phyloP scores from a whole-genome alignment of 225 moss, liverwort and hornwort genomes.

The Neckera pumila region DNA sequence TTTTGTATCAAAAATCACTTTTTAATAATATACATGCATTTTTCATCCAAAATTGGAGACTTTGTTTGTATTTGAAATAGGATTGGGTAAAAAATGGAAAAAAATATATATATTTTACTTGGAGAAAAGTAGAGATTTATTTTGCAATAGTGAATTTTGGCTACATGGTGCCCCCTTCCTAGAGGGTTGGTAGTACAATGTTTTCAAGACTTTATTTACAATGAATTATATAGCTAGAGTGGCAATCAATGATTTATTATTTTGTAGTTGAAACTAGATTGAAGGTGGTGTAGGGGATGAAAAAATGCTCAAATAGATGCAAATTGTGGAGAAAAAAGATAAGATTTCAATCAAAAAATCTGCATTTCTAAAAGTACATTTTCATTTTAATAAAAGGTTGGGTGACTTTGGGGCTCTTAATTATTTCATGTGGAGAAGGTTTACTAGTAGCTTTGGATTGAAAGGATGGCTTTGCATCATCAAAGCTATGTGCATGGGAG shows the following conservation, averaged over 20 bases:
- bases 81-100: neutral
- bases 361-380: neutral
- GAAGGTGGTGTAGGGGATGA: neutral
- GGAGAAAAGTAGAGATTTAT: too few relatives aligned
- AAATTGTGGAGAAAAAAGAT: neutral
- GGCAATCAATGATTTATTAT: neutral
- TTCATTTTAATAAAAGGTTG: neutral
- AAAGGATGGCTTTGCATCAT: neutral
- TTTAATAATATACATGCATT: neutral
- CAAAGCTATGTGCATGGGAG: accelerated
- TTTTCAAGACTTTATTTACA: accelerated
- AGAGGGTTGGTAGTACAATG: accelerated
- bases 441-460: neutral
- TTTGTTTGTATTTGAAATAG: neutral
- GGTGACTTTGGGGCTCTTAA: accelerated
- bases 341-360: neutral
- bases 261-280: neutral
- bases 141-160: neutral
- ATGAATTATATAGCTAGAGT: neutral
- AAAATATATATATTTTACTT: too few relatives aligned
- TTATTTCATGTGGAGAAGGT: neutral
- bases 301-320: neutral
- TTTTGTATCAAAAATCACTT: neutral
- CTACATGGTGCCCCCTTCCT: accelerated
- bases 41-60: neutral